Conservation (phyloP, 2,329 filamentous ascomycete genomes). For the Ophiocordyceps polyrhachis-furcata region DNA sequence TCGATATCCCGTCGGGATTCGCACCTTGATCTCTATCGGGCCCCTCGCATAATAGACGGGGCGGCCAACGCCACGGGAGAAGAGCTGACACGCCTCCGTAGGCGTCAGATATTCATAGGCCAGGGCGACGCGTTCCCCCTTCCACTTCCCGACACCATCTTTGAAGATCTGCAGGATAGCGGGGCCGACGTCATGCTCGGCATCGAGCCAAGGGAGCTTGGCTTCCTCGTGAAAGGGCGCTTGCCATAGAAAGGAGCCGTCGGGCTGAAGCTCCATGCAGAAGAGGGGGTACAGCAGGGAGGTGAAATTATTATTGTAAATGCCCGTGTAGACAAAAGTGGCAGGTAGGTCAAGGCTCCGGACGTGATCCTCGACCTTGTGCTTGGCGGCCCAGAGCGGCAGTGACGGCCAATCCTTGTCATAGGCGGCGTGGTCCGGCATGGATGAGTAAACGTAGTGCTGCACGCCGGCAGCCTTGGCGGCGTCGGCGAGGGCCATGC, state of each 20-base stretch:
- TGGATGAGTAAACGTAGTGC: conserved; percentile 91
- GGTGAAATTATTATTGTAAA: conserved; percentile 99
- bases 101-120: conserved; percentile 84
- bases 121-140: conserved; percentile 57
- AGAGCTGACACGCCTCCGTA: conserved; percentile 60
- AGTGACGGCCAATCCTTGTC: conserved; percentile 60
- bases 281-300: conserved; percentile 83
- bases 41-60: conserved; percentile 62
- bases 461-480: conserved; percentile 69
- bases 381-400: conserved; percentile 84
- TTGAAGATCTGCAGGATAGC: conserved; percentile 90
- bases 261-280: conserved; percentile 73
- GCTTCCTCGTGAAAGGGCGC: conserved; percentile 84
- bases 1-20: conserved; percentile 73
- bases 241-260: conserved; percentile 81
- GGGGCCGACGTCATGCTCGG: conserved; percentile 88
- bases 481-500: conserved; percentile 72
- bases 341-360: conserved; percentile 64
- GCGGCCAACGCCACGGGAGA: conserved; percentile 59
- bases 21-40: conserved; percentile 68
- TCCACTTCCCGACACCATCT: conserved; percentile 75
- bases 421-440: conserved; percentile 84
- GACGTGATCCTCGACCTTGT: conserved; percentile 81
- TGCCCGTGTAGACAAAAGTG: conserved; percentile 90
- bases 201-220: conserved; percentile 85